Conservation (phyloP, 768 basidiomycete species). For the Russula brevipes region DNA sequence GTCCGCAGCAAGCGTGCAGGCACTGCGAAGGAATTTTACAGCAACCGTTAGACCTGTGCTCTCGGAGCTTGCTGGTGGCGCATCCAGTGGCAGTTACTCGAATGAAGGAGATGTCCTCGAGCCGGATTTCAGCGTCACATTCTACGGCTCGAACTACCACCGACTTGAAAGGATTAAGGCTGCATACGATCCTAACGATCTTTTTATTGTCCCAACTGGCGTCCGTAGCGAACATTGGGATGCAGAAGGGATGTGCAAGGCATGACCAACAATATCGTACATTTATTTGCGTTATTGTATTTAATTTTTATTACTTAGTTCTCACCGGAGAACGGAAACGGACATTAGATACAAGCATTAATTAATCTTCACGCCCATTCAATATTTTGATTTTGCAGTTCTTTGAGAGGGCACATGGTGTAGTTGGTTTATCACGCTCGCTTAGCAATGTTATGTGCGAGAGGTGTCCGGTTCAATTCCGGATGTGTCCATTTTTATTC, state of each 20-base stretch:
- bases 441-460: conserved; percentile 8
- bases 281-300: not conserved
- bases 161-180: conserved; percentile 32
- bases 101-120: conserved; percentile 36
- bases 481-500: conserved; percentile 14
- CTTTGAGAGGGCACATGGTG: conserved; percentile 7
- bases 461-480: conserved; percentile 22
- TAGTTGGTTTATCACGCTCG: conserved; percentile 22
- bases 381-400: not conserved
- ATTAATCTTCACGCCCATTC: too few relatives aligned
- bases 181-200: conserved; percentile 33
- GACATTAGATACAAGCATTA: too few relatives aligned
- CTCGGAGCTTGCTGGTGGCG: conserved; percentile 28
- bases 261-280: not conserved
- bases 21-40: conserved; percentile 28
- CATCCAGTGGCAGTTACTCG: conserved; percentile 33
- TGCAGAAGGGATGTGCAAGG: conserved; percentile 28
- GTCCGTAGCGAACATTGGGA: conserved; percentile 37
- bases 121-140: conserved; percentile 32
- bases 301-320: not conserved
- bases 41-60: conserved; percentile 29
- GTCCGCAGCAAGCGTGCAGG: conserved; percentile 20
- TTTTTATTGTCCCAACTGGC: conserved; percentile 33
- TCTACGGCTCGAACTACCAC: conserved; percentile 36
- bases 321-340: too few relatives aligned